These are phyloP conservation scores for Nakazawaea sp. DNA, from an alignment of 805 yeast genomes.

Conservation along the genomic window DNA sequence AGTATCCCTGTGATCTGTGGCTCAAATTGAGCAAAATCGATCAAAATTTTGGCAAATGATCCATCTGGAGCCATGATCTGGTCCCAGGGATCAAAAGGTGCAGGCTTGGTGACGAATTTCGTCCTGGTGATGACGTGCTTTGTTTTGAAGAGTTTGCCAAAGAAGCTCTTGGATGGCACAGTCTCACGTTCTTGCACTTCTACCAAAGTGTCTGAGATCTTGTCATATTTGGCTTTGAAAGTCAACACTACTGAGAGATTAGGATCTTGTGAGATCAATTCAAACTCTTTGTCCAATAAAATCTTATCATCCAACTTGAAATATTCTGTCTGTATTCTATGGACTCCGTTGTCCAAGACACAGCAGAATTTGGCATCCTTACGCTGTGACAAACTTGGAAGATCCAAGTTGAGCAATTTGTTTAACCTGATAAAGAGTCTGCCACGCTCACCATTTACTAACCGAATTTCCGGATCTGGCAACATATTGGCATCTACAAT, in stretches of 20 bases:
- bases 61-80: slow-evolving; percentile 75
- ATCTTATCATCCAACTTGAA: slow-evolving; percentile 28
- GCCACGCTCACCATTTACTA: slow-evolving; percentile 33
- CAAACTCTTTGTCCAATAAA: slow-evolving; percentile 68
- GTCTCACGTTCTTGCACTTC: slow-evolving; percentile 52
- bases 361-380: slow-evolving; percentile 44
- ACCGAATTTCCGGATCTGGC: too few species aligned
- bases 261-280: slow-evolving; percentile 48
- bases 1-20: slow-evolving; percentile 47
- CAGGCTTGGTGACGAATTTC: slow-evolving; percentile 43
- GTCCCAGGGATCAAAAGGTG: slow-evolving; percentile 51
- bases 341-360: slow-evolving; percentile 75
- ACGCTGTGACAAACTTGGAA: slow-evolving; percentile 34
- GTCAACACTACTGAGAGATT: slow-evolving; percentile 61
- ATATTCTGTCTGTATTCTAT: slow-evolving; percentile 56
- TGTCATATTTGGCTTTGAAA: slow-evolving; percentile 56
- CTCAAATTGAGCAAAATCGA: slow-evolving; percentile 55
- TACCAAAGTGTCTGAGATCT: slow-evolving; percentile 40
- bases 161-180: slow-evolving; percentile 22
- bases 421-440: slow-evolving; percentile 45
- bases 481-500: neutral
- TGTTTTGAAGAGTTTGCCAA: slow-evolving; percentile 24
- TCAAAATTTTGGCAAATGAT: slow-evolving; percentile 75
- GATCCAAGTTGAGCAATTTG: slow-evolving; percentile 35
- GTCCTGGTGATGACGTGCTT: slow-evolving; percentile 42